phyloP scores from a whole-genome alignment of 176 grass and related monocot species.

The Aegilops longissima region DNA sequence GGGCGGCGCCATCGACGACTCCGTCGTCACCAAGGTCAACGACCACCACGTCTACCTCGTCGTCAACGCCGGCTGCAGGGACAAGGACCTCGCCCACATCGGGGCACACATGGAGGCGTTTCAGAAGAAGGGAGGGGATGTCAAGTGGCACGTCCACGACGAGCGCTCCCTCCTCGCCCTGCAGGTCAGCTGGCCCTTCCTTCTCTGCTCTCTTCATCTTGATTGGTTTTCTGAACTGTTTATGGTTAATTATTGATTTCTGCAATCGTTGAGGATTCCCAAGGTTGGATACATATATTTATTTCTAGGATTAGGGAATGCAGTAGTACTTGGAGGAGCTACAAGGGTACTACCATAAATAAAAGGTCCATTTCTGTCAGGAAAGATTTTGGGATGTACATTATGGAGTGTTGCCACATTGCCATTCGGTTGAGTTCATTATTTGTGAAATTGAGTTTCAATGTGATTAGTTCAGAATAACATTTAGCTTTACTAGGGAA shows the following conservation, averaged over 20 bases:
- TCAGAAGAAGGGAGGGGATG: conserved; percentile 71
- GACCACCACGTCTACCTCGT: conserved; percentile 91
- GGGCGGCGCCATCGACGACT: conserved; percentile 90
- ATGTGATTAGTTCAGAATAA: not conserved
- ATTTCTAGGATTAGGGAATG: conserved; percentile 9
- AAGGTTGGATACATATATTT: not conserved
- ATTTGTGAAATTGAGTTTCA: not conserved
- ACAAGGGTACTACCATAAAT: not conserved
- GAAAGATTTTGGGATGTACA: not conserved
- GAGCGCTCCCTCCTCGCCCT: conserved; percentile 90
- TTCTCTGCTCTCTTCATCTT: not conserved
- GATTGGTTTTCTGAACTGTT: not conserved
- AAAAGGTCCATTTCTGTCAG: not conserved
- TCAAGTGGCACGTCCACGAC: conserved; percentile 92
- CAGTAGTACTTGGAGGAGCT: not conserved
- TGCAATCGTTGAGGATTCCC: not conserved
- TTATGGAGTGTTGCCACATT: not conserved
- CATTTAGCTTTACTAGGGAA: not conserved
- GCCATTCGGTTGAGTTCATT: not conserved
- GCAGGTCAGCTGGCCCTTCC: conserved; percentile 39
- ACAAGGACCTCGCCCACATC: conserved; percentile 93
- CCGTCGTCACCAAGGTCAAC: conserved; percentile 69
- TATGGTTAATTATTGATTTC: not conserved
- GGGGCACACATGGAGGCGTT: conserved; percentile 81
- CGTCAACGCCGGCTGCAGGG: conserved; percentile 94